Evolutionary conservation across 140 eudicot species (phyloP).

Genomic region (Anethum foeniculum): DNA sequence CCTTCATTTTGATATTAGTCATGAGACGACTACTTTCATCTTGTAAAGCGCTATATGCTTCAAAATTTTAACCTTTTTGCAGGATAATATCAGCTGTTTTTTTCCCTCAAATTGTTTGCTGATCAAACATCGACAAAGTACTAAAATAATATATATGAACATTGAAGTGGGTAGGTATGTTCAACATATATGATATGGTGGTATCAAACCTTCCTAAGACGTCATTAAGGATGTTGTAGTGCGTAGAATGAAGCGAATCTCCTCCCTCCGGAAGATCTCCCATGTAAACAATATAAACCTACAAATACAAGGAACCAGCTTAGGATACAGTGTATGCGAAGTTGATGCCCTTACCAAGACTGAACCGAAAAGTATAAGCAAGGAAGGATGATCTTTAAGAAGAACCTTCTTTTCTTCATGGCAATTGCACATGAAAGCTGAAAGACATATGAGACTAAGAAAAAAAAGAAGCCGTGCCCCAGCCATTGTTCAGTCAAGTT

Average conservation of each 20-base stretch:
- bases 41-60: neutral
- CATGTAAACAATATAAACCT: slow-evolving; percentile 12
- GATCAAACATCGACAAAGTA: neutral
- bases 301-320: neutral
- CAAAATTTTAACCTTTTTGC: neutral
- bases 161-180: neutral
- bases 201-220: slow-evolving; percentile 1
- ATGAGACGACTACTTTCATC: neutral
- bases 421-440: slow-evolving; percentile 1
- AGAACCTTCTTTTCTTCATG: slow-evolving; percentile 12
- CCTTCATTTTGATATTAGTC: neutral
- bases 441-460: neutral
- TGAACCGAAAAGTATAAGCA: neutral
- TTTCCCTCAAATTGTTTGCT: neutral
- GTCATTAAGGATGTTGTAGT: neutral
- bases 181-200: neutral
- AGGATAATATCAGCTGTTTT: neutral
- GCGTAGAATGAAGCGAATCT: neutral
- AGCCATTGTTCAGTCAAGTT: neutral
- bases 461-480: neutral
- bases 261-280: slow-evolving; percentile 8
- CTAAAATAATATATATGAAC: neutral
- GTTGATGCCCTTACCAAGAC: neutral
- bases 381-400: neutral
- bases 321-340: neutral